phyloP scores from a whole-genome alignment of 768 basidiomycete species.

The Sutorius australiensis region DNA sequence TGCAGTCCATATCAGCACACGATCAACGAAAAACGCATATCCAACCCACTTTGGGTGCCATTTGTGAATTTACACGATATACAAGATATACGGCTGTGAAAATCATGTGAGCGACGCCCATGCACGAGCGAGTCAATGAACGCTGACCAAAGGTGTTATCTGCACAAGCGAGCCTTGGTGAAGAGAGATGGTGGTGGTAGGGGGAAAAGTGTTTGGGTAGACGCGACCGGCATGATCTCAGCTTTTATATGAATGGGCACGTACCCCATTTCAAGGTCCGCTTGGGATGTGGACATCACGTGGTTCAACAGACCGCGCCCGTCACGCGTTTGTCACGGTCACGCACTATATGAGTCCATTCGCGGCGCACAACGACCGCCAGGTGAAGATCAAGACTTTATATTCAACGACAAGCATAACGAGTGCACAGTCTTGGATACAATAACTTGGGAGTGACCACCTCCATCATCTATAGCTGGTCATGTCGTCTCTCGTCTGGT shows the following conservation, averaged over 20 bases:
- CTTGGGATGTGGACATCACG: constrained; percentile 24
- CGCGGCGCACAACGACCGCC: neutral
- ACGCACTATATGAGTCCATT: constrained; percentile 13
- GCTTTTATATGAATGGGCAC: constrained; percentile 36
- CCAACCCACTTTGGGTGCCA: constrained; percentile 36
- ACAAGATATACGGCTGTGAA: constrained; percentile 29
- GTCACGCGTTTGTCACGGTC: constrained; percentile 34
- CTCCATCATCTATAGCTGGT: neutral
- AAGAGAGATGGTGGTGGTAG: constrained; percentile 28
- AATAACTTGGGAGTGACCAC: neutral
- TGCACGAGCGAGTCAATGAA: neutral
- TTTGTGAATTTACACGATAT: constrained; percentile 31
- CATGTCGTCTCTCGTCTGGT: constrained; percentile 13
- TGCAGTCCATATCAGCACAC: constrained; percentile 16
- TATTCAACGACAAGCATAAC: neutral
- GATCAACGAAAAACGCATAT: constrained; percentile 5
- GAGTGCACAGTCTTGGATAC: neutral
- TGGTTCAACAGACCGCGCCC: constrained; percentile 35
- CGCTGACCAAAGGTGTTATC: constrained; percentile 24
- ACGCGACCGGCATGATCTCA: constrained; percentile 26
- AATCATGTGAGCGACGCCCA: constrained; percentile 12
- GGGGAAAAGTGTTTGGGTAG: constrained; percentile 24
- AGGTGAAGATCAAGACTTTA: neutral
- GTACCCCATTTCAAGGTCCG: constrained; percentile 33
- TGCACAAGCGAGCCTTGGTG: constrained; percentile 15